phyloP scores from a whole-genome alignment of 176 grass and related monocot species.

The Typha latifolia region DNA sequence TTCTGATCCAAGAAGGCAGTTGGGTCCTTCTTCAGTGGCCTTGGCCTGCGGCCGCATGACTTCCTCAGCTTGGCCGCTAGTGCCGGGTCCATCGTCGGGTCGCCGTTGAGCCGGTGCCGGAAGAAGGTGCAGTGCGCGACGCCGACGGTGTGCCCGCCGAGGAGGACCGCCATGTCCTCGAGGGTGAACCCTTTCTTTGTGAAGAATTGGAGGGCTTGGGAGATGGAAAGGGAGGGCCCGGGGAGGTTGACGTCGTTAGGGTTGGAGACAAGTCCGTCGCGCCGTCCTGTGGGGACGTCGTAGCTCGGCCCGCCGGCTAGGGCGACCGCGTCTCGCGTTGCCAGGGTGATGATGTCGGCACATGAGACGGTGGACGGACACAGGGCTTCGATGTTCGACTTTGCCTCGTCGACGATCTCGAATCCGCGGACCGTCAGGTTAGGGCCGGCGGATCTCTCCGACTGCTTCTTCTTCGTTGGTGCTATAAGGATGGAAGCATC shows the following conservation, averaged over 20 bases:
- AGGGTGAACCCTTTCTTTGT: conserved; percentile 15
- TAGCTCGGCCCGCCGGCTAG: conserved; percentile 37
- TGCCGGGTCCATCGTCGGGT: conserved; percentile 21
- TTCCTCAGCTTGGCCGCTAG: conserved; percentile 19
- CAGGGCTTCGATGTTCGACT: conserved; percentile 43
- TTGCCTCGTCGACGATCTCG: conserved; percentile 61
- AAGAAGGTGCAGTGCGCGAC: conserved; percentile 46
- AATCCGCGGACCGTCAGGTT: conserved; percentile 49
- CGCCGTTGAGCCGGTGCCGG: conserved; percentile 1
- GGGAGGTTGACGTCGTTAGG: conserved; percentile 42
- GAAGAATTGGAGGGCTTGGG: conserved; percentile 28
- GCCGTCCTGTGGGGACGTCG: conserved; percentile 30
- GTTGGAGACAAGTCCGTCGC: conserved; percentile 40
- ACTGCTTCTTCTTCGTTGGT: conserved; percentile 29
- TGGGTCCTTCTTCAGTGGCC: neutral
- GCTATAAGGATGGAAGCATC: conserved; percentile 65
- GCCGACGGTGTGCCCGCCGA: conserved; percentile 63
- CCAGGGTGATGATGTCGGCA: conserved; percentile 44
- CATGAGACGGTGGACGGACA: conserved; percentile 59
- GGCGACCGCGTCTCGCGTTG: conserved; percentile 24
- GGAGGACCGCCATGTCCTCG: conserved; percentile 38
- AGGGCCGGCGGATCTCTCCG: conserved; percentile 8
- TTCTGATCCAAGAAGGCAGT: conserved; percentile 26
- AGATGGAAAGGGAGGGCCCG: conserved; percentile 30
- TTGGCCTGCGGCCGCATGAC: conserved; percentile 13